Evolutionary conservation across 2,329 filamentous ascomycete species (phyloP).

Genomic region (Diaporthe ampelina): DNA sequence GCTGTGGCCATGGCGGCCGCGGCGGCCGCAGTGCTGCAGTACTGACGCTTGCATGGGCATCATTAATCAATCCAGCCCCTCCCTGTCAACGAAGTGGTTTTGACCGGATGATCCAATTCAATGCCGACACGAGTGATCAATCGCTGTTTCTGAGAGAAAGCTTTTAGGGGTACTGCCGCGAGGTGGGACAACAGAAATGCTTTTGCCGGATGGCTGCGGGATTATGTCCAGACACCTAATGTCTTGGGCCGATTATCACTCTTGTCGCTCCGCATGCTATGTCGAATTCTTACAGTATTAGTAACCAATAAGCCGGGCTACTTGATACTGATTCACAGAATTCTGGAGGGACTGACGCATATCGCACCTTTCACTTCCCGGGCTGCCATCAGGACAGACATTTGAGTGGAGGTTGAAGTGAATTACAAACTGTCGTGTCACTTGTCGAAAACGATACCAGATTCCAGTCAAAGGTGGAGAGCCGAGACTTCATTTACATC

Average conservation of each 20-base stretch:
- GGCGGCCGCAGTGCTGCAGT: not conserved
- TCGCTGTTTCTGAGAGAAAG: too few species aligned
- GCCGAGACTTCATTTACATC: not conserved
- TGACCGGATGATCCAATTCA: not conserved
- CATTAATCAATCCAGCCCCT: not conserved
- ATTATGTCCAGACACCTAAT: too few species aligned
- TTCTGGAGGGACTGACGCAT: not conserved
- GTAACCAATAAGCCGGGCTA: too few species aligned
- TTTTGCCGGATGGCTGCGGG: too few species aligned
- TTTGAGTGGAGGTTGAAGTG: too few species aligned
- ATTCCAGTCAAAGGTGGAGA: not conserved
- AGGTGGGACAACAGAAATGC: too few species aligned
- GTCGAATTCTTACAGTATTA: too few species aligned
- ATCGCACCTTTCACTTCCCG: too few species aligned
- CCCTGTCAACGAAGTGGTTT: not conserved
- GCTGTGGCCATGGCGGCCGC: not conserved
- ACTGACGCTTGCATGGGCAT: not conserved
- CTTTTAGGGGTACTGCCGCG: not conserved
- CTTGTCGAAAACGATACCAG: too few species aligned
- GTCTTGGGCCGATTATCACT: not conserved
- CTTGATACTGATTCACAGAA: not conserved
- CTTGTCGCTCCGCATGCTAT: not conserved
- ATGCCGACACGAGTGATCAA: not conserved
- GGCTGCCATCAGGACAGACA: too few species aligned
- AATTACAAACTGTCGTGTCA: too few species aligned